Evolutionary conservation across 1,284 basidiomycete genomes (phyloP).

Genomic region (Agroathelia rolfsii): DNA sequence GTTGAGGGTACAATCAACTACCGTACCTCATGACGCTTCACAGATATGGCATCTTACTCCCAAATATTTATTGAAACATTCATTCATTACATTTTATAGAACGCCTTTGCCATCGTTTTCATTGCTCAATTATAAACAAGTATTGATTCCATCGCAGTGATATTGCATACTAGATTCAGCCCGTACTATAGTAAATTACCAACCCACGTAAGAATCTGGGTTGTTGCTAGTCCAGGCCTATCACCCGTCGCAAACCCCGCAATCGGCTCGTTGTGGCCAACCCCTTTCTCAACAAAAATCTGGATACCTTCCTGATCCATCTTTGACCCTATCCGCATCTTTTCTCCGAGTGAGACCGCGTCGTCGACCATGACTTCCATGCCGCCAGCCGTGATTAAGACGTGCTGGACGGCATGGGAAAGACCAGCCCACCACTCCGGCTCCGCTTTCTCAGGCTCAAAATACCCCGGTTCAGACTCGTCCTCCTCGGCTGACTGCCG

Average conservation of each 20-base stretch:
- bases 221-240: constrained; percentile 4
- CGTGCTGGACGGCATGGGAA: neutral
- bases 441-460: constrained; percentile 8
- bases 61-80: too few species aligned
- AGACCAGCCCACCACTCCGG: constrained; percentile 9
- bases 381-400: constrained; percentile 4
- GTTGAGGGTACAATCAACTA: too few species aligned
- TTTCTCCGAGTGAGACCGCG: constrained; percentile 2
- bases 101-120: too few species aligned
- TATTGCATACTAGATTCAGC: too few species aligned
- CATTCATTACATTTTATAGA: too few species aligned
- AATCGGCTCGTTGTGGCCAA: constrained; percentile 3
- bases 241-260: constrained; percentile 6
- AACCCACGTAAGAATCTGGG: too few species aligned
- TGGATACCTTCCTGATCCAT: constrained; percentile 2
- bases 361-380: constrained; percentile 6
- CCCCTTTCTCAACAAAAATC: constrained; percentile 2
- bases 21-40: too few species aligned
- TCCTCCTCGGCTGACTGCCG: constrained; percentile 2
- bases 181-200: too few species aligned
- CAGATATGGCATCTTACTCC: too few species aligned
- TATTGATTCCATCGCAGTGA: too few species aligned
- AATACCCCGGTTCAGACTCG: too few species aligned
- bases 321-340: constrained; percentile 3
- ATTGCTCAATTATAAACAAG: too few species aligned